Conservation (phyloP, 1,139 yeast genomes). For the Entelexis paramagnoliae region DNA sequence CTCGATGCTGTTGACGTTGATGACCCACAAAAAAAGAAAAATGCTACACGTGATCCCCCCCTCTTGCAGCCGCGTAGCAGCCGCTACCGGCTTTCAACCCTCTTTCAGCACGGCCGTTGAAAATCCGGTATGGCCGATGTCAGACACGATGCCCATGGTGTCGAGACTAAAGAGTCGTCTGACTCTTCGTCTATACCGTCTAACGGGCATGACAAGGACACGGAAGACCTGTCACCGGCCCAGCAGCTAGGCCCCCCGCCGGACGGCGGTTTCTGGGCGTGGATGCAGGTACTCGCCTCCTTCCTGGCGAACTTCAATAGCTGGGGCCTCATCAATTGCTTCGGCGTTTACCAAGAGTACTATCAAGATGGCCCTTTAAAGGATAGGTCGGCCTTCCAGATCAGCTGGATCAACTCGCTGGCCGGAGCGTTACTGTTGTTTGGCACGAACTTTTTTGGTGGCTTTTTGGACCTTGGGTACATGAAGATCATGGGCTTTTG, state of each 20-base stretch:
- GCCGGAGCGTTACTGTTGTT: constrained; percentile 45
- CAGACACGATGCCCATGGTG: not conserved
- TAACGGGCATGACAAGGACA: not conserved
- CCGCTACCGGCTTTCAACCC: not conserved
- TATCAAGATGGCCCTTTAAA: constrained; percentile 40
- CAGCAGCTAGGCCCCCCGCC: constrained; percentile 33
- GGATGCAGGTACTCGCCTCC: constrained; percentile 30
- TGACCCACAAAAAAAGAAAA: no score
- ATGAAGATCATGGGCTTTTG: constrained; percentile 28
- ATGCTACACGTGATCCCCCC: no score
- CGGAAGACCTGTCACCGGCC: not conserved
- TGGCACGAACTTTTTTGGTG: constrained; percentile 51
- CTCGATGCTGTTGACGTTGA: no score
- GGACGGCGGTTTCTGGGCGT: constrained; percentile 29
- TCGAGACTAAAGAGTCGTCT: not conserved
- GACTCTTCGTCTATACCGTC: not conserved
- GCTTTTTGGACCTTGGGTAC: constrained; percentile 43
- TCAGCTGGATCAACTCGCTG: constrained; percentile 58
- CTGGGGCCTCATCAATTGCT: constrained; percentile 51
- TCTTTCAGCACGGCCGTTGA: not conserved
- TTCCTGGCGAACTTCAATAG: constrained; percentile 44
- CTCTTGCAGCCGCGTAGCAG: not conserved
- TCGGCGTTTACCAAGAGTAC: constrained; percentile 55
- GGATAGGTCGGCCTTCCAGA: constrained; percentile 36
- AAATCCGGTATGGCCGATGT: not conserved